Evolutionary conservation across 257 asterid genomes (phyloP).

Genomic region (Misopates orontium): DNA sequence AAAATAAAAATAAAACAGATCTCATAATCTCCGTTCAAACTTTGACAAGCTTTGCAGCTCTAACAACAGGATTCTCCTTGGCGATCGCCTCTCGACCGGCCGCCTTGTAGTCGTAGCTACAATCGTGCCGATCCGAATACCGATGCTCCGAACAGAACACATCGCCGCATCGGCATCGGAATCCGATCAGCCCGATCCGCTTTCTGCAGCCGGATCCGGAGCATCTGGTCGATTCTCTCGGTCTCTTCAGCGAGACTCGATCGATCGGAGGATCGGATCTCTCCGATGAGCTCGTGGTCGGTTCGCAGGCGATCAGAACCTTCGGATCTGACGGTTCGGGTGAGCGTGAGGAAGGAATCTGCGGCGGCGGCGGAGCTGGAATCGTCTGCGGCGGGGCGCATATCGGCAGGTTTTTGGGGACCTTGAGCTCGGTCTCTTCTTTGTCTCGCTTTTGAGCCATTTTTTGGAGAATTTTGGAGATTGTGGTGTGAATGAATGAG

Average conservation of each 20-base stretch:
- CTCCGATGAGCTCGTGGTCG: slow-evolving; percentile 31
- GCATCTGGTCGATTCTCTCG: slow-evolving; percentile 61
- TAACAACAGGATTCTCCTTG: slow-evolving; percentile 74
- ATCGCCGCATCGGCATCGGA: slow-evolving; percentile 76
- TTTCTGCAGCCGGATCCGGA: slow-evolving; percentile 69
- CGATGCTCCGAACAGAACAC: slow-evolving; percentile 71
- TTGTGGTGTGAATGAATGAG: neutral
- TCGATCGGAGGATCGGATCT: neutral
- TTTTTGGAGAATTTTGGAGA: neutral
- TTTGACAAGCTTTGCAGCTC: slow-evolving; percentile 72
- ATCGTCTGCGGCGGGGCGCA: slow-evolving; percentile 46
- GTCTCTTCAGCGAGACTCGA: slow-evolving; percentile 51
- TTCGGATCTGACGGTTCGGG: slow-evolving; percentile 50
- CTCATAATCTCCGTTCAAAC: slow-evolving; percentile 39
- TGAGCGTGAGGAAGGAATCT: slow-evolving; percentile 38
- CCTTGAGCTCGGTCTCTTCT: slow-evolving; percentile 72
- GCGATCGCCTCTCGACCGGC: slow-evolving; percentile 78
- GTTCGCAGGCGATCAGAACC: neutral
- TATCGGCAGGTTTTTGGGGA: slow-evolving; percentile 46
- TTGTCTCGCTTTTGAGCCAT: slow-evolving; percentile 80
- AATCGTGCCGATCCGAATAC: slow-evolving; percentile 77
- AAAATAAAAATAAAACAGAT: neutral
- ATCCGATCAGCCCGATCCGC: slow-evolving; percentile 66
- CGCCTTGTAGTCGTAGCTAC: slow-evolving; percentile 74
- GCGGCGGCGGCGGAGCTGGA: slow-evolving; percentile 36